Evolutionary conservation across 2,329 filamentous ascomycete species (phyloP).

Genomic region (Chaetomium olivaceum): DNA sequence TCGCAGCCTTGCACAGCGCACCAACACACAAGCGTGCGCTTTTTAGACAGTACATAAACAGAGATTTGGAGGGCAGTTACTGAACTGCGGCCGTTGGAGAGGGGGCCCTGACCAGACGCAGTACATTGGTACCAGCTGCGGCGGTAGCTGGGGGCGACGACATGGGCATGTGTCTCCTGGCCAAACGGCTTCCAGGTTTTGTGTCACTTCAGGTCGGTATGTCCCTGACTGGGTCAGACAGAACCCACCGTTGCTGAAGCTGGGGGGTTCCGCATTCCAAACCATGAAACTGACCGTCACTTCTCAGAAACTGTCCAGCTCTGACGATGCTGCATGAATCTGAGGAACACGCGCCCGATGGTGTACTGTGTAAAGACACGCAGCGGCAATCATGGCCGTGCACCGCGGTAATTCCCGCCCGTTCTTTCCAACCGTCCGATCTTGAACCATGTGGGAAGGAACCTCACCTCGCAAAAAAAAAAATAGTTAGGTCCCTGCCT

Average conservation of each 20-base stretch:
- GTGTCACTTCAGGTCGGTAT: constrained; percentile 3
- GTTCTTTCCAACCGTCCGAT: constrained; percentile 2
- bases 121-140: not conserved
- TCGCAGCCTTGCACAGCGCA: not conserved
- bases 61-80: not conserved
- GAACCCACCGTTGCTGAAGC: not conserved
- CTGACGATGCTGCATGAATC: constrained; percentile 25
- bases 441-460: not conserved
- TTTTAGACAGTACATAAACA: not conserved
- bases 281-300: not conserved
- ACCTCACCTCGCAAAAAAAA: not conserved
- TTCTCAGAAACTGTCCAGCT: not conserved
- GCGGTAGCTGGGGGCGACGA: not conserved
- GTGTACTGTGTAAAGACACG: not conserved
- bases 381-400: constrained; percentile 1
- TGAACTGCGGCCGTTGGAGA: not conserved
- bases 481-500: not conserved
- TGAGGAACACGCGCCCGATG: constrained; percentile 7
- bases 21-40: not conserved
- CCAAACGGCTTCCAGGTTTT: not conserved
- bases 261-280: not conserved
- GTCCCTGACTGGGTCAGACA: constrained; percentile 5
- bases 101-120: not conserved
- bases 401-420: constrained; percentile 8
- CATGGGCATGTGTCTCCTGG: constrained; percentile 13